phyloP scores from a whole-genome alignment of 768 basidiomycete genomes.

The Amylocystis lapponica region DNA sequence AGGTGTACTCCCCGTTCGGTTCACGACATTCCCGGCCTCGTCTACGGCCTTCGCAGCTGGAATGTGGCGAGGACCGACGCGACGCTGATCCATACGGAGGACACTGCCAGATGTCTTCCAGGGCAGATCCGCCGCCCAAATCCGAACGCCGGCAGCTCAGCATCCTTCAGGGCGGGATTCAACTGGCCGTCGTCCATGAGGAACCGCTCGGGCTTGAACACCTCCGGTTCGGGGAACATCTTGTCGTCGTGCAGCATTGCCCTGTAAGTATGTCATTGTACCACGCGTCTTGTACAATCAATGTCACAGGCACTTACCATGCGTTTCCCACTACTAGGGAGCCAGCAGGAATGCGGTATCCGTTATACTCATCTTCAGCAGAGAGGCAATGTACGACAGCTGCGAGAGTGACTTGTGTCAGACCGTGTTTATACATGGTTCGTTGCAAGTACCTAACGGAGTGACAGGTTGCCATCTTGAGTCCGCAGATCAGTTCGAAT shows the following conservation, averaged over 20 bases:
- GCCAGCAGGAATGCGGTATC: conserved; percentile 20
- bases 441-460: background rate
- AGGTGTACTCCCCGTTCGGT: conserved; percentile 34
- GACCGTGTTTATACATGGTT: background rate
- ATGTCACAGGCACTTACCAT: conserved; percentile 4
- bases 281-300: background rate
- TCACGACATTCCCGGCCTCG: no score
- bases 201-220: conserved; percentile 36
- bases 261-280: conserved; percentile 19
- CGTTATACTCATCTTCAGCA: conserved; percentile 20
- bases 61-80: background rate
- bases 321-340: conserved; percentile 16
- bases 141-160: conserved; percentile 9
- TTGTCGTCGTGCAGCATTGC: conserved; percentile 35
- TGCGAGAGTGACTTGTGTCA: background rate
- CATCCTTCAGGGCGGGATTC: conserved; percentile 5
- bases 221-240: conserved; percentile 27
- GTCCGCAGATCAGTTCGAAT: background rate
- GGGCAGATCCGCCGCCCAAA: conserved; percentile 15
- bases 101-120: conserved; percentile 9
- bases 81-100: background rate
- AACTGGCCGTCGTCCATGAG: conserved; percentile 1
- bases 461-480: background rate
- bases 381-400: conserved; percentile 17
- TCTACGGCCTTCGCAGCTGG: no score